Evolutionary conservation across 1,284 basidiomycete genomes (phyloP).

Genomic region (Malassezia slooffiae): DNA sequence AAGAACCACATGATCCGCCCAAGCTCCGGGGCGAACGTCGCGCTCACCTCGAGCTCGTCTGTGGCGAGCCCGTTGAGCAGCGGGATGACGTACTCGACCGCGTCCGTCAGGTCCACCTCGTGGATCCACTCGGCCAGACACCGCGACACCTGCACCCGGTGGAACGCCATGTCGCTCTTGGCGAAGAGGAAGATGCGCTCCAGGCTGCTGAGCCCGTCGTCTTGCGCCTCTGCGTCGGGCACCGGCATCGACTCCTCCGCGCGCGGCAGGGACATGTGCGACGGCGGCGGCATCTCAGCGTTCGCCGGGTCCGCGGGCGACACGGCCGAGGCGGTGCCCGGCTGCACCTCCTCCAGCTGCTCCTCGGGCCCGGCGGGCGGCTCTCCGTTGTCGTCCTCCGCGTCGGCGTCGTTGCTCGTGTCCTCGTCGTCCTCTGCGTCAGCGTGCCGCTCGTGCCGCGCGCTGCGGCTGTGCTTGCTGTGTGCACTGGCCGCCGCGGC

Average conservation of each 20-base stretch:
- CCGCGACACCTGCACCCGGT: constrained; percentile 57
- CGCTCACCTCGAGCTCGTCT: constrained; percentile 84
- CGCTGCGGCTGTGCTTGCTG: neutral
- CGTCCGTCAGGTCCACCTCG: constrained; percentile 62
- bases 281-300: neutral
- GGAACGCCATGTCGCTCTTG: constrained; percentile 66
- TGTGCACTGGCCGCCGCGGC: neutral
- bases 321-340: neutral
- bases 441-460: neutral
- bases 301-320: neutral
- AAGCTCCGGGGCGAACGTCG: constrained; percentile 73
- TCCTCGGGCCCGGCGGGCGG: too few species aligned
- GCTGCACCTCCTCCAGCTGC: too few species aligned
- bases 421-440: constrained; percentile 5
- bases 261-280: neutral
- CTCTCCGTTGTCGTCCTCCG: constrained; percentile 16
- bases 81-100: constrained; percentile 85
- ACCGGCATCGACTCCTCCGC: constrained; percentile 2
- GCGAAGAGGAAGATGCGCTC: constrained; percentile 92
- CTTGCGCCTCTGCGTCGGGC: constrained; percentile 4
- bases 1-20: constrained; percentile 88
- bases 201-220: constrained; percentile 56
- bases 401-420: constrained; percentile 15
- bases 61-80: constrained; percentile 73
- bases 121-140: constrained; percentile 43